A percentile compares a stretch with the other conserved stretches of the same genome.
Evolutionary conservation across 441 rosid species (phyloP).

Genomic region (Gossypium laxum): DNA sequence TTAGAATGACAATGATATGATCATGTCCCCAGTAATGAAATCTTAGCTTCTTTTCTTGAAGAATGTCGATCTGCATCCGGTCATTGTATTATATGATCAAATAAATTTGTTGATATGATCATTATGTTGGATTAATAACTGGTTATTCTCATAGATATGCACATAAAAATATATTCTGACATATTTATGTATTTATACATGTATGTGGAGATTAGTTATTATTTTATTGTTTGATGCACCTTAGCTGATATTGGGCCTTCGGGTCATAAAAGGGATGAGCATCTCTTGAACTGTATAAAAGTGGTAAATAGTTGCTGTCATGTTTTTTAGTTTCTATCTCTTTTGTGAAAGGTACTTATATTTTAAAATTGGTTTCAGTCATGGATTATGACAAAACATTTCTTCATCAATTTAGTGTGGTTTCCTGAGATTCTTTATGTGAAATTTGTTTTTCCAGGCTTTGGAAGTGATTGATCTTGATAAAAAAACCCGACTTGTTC

Average conservation of each 20-base stretch:
- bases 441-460: conserved; percentile 44
- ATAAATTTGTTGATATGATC: background rate
- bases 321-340: background rate
- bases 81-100: background rate
- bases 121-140: background rate
- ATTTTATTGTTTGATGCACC: background rate
- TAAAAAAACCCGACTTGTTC: conserved; percentile 63
- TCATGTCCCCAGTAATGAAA: background rate
- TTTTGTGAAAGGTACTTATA: background rate
- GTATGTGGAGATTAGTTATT: background rate
- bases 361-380: background rate
- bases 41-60: background rate
- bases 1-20: background rate
- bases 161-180: background rate
- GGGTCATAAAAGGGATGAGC: background rate
- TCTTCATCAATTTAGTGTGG: background rate
- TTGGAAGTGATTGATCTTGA: conserved; percentile 91
- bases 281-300: background rate
- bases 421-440: background rate
- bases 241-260: background rate
- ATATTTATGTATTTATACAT: background rate
- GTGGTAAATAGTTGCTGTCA: background rate
- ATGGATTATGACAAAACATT: background rate
- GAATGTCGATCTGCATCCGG: background rate
- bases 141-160: background rate